Percentiles rank a stretch among this genome's conserved stretches.
These are phyloP conservation scores for Trypanosomatidae sp. DNA, from an alignment of 208 protist genomes.

Conservation along the genomic window DNA sequence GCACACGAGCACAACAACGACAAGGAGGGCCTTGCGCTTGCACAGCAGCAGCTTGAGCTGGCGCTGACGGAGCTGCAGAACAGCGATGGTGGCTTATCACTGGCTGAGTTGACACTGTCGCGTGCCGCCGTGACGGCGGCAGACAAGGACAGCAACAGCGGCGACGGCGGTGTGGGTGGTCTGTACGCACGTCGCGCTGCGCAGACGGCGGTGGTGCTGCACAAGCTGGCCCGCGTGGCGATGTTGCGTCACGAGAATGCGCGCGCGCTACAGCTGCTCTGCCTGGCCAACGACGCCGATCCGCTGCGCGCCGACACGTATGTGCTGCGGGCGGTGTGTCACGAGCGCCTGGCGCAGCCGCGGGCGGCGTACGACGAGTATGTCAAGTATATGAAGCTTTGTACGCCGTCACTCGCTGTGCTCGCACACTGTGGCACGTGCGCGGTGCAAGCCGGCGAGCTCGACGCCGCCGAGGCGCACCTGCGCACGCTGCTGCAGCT, in stretches of 20 bases:
- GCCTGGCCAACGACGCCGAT: constrained; percentile 36
- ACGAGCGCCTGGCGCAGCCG: constrained; percentile 35
- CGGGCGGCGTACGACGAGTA: constrained; percentile 58
- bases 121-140: constrained; percentile 5
- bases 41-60: constrained; percentile 24
- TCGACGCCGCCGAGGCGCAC: constrained; percentile 25
- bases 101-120: constrained; percentile 3
- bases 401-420: constrained; percentile 39
- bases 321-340: constrained; percentile 58
- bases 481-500: constrained; percentile 28
- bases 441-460: constrained; percentile 49
- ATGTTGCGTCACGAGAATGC: constrained; percentile 33
- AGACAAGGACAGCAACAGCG: too few species aligned
- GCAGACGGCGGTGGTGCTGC: constrained; percentile 28
- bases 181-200: constrained; percentile 5
- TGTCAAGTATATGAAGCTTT: constrained; percentile 73
- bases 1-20: too few species aligned
- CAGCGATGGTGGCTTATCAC: constrained; percentile 7
- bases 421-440: constrained; percentile 75
- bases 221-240: constrained; percentile 34
- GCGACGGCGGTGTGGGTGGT: too few species aligned
- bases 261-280: constrained; percentile 44
- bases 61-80: constrained; percentile 60
- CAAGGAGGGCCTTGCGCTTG: too few species aligned
- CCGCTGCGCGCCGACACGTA: constrained; percentile 56